phyloP scores from a whole-genome alignment of 352 stramenopile species.

The Phytophthora idaei region DNA sequence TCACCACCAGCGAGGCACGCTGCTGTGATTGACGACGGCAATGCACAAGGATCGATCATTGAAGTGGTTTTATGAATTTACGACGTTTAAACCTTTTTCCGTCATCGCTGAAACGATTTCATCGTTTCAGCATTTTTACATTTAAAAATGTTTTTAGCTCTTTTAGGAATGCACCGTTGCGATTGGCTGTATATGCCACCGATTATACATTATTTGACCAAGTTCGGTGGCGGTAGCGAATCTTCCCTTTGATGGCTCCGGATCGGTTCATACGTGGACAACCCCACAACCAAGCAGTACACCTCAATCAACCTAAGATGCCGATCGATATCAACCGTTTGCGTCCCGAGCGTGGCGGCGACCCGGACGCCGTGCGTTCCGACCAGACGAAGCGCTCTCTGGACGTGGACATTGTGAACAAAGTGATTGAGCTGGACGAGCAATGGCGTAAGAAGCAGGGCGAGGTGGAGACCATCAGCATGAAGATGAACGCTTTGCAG shows the following conservation, averaged over 20 bases:
- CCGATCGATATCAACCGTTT: slow-evolving; percentile 99
- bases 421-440: slow-evolving; percentile 95
- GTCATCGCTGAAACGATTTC: background rate
- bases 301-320: slow-evolving; percentile 66
- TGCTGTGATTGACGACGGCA: slow-evolving; percentile 35
- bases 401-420: slow-evolving; percentile 94
- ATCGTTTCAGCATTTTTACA: too few species aligned
- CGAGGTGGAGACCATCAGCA: slow-evolving; percentile 85
- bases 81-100: background rate
- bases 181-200: background rate
- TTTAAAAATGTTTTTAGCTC: too few species aligned
- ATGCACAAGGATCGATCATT: slow-evolving; percentile 15
- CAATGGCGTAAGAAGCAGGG: slow-evolving; percentile 88
- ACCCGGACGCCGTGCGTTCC: slow-evolving; percentile 94
- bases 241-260: slow-evolving; percentile 31
- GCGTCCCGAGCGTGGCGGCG: slow-evolving; percentile 94
- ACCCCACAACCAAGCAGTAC: slow-evolving; percentile 26
- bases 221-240: slow-evolving; percentile 21
- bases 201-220: background rate
- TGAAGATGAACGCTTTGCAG: slow-evolving; percentile 88
- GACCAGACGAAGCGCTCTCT: slow-evolving; percentile 96
- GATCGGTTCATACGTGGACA: slow-evolving; percentile 28
- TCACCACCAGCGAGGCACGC: slow-evolving; percentile 61
- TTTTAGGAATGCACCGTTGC: too few species aligned
- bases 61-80: slow-evolving; percentile 29